Evolutionary conservation across 257 asterid species (phyloP), one percentile per base, ranked within the genome.

Genomic region (Nicotiana undulata): DNA sequence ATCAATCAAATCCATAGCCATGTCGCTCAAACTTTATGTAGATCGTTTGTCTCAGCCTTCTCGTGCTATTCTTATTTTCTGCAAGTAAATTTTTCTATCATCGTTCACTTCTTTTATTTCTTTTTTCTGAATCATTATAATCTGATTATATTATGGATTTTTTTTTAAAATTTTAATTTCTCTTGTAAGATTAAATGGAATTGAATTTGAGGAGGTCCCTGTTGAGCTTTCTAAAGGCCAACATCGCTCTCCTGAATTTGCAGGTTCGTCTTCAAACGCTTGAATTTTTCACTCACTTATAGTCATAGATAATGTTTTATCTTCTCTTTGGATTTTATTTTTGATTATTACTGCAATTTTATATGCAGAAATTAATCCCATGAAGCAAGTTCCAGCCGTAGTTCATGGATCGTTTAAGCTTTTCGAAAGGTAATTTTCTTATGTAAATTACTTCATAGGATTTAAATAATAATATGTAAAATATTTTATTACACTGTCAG

Each of bases 21-120:
- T 95, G 98, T 60, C 87, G 84, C 90, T 93, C 46, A 90, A 90
- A 82, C 64, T 95, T 58, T 95, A 85, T 49, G 97, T 86, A 0
- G 99, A 93, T 89, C 96, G 99, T 9, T 82, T 92, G 89, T 92
- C 98, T 17, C 97, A 93, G 77, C 99, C 99, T 18, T 89, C 97
- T 22, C 96, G 97, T n/a, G 97, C 99, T 37, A 52, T 93, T 80
- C 85, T 95, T 58, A 84, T 95, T 77, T 93, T 95, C 89, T 95
- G 99, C 99, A 93, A 89, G 99, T 95, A 93, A 63, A 81, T 29
- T 79, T 29, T 79, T 56, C 51, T 26, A 26, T 72, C 52, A 2
- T 80, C 77, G 9, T 67, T 84, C 58, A 68, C 80, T n/a, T 56
- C 49, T 59, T 58, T 67, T 31, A 65, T 29, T 15, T 61, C 5